Conservation (phyloP, 1,139 yeast genomes). For the Candida pseudoviswanathii region DNA sequence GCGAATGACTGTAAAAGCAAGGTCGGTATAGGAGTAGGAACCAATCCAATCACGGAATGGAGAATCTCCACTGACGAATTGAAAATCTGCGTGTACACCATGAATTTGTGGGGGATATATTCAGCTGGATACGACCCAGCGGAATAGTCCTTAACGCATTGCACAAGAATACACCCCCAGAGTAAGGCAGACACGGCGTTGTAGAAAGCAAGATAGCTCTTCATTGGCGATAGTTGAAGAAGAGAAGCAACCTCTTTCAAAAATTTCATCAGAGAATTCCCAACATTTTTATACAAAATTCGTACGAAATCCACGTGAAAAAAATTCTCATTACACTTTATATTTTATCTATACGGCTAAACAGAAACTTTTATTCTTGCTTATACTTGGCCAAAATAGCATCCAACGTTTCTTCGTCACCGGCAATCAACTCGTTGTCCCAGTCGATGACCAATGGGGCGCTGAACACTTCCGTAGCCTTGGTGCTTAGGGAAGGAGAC, state of each 20-base stretch:
- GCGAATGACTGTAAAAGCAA: conserved; percentile 37
- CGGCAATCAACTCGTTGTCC: conserved; percentile 49
- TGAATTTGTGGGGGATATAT: conserved; percentile 29
- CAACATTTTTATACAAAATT: background rate
- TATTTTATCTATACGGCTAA: too few species aligned
- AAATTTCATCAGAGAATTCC: too few species aligned
- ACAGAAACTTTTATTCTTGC: background rate
- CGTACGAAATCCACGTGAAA: background rate
- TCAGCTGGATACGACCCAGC: conserved; percentile 7
- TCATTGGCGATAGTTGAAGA: background rate
- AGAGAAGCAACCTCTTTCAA: background rate
- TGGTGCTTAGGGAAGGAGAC: conserved; percentile 25
- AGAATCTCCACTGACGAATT: conserved; percentile 33
- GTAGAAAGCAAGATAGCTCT: conserved; percentile 38
- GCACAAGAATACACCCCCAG: conserved; percentile 58
- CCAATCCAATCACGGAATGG: conserved; percentile 30
- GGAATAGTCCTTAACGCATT: conserved; percentile 19
- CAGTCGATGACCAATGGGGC: conserved; percentile 52
- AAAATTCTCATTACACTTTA: background rate
- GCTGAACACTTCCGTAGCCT: conserved; percentile 37
- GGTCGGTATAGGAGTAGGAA: conserved; percentile 32
- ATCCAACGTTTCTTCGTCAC: conserved; percentile 37
- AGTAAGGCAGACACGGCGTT: conserved; percentile 66
- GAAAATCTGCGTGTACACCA: conserved; percentile 30
- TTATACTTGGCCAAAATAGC: conserved; percentile 34